phyloP scores from a whole-genome alignment of 139 green algal genomes.

The Yamagishiella unicocca region DNA sequence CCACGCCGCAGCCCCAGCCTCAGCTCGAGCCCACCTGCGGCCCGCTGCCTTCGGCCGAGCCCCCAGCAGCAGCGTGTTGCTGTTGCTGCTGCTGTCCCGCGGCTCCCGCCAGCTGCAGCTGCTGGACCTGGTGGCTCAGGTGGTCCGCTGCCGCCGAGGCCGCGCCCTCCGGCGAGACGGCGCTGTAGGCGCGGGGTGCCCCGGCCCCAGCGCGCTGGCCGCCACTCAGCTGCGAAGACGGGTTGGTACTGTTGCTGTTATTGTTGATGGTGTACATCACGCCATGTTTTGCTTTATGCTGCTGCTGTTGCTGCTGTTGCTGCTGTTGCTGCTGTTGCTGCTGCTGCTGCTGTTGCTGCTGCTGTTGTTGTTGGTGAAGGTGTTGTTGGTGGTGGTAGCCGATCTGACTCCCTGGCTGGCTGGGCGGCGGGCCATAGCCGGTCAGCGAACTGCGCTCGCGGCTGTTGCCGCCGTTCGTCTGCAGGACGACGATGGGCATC shows the following conservation, averaged over 20 bases:
- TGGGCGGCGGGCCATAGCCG: not conserved
- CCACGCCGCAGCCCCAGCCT: no score
- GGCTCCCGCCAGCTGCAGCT: not conserved
- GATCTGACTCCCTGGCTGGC: no score
- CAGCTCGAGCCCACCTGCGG: no score
- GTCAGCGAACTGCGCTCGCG: not conserved
- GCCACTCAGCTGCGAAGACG: not conserved
- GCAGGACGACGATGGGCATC: not conserved
- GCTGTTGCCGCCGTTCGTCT: not conserved
- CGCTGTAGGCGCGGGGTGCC: not conserved
- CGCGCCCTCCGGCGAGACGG: not conserved
- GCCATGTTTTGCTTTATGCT: not conserved
- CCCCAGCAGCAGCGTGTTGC: no score
- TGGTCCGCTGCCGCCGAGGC: not conserved
- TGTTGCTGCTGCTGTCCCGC: not conserved
- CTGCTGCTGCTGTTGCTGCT: not conserved
- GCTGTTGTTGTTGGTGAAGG: not conserved
- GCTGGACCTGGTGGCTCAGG: not conserved
- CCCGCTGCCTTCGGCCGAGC: not conserved
- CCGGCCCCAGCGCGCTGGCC: not conserved
- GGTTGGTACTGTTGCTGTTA: no score
- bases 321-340: not conserved
- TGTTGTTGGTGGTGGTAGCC: not conserved
- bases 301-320: not conserved
- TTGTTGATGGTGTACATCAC: no score